Evolutionary conservation across 768 basidiomycete genomes (phyloP).

Genomic region (Termitomyces sp.): DNA sequence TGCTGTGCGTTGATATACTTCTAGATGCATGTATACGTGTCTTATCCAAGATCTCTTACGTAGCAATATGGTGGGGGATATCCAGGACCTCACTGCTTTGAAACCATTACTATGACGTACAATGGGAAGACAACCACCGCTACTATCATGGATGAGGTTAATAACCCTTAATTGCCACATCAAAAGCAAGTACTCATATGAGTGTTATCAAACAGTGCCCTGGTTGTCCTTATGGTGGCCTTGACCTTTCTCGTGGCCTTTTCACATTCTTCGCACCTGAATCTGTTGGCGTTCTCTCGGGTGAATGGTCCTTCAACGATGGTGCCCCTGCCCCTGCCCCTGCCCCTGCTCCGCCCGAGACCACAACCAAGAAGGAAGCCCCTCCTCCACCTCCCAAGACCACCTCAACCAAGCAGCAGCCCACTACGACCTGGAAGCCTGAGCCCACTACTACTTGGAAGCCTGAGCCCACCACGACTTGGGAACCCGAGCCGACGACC

Average conservation of each 20-base stretch:
- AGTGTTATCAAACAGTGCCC: slow-evolving; percentile 43
- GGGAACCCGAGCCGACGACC: slow-evolving; percentile 14
- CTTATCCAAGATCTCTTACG: neutral
- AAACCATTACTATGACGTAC: slow-evolving; percentile 53
- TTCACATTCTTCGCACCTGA: slow-evolving; percentile 45
- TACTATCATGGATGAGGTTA: slow-evolving; percentile 57
- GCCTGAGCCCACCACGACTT: slow-evolving; percentile 8
- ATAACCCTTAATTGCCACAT: neutral
- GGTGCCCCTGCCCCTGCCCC: slow-evolving; percentile 15
- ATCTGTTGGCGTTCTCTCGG: slow-evolving; percentile 40
- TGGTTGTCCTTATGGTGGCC: slow-evolving; percentile 50
- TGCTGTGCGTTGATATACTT: slow-evolving; percentile 19
- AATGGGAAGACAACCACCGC: slow-evolving; percentile 56
- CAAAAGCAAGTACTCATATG: neutral
- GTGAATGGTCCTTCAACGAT: slow-evolving; percentile 40
- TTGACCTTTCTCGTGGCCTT: slow-evolving; percentile 53
- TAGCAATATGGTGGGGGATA: slow-evolving; percentile 53
- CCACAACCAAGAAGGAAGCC: slow-evolving; percentile 17
- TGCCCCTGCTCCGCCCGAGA: slow-evolving; percentile 13
- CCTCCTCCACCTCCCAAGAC: slow-evolving; percentile 5
- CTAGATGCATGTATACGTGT: neutral
- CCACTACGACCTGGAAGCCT: slow-evolving; percentile 12
- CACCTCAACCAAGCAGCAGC: slow-evolving; percentile 3
- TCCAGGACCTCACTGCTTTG: slow-evolving; percentile 61
- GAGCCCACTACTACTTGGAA: slow-evolving; percentile 15